These are phyloP conservation scores for Sorghum bicolor DNA, from an alignment of 176 grass and related monocot genomes.

Conservation along the genomic window DNA sequence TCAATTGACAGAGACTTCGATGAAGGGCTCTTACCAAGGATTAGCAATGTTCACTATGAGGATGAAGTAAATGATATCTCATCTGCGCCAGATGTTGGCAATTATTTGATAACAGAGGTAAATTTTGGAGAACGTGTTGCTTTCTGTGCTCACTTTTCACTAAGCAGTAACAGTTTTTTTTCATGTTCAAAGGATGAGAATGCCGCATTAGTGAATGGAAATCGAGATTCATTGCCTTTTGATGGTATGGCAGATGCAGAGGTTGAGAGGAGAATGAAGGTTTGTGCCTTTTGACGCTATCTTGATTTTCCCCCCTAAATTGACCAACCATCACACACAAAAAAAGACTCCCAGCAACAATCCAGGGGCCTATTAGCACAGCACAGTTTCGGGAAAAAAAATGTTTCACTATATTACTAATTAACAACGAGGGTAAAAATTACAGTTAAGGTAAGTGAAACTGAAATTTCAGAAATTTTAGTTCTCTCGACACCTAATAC, in stretches of 20 bases:
- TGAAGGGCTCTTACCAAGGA: constrained; percentile 70
- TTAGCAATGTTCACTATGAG: constrained; percentile 66
- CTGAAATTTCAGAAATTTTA: not conserved
- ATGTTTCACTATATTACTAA: not conserved
- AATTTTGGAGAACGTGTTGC: constrained; percentile 8
- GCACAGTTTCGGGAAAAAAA: not conserved
- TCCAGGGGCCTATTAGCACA: not conserved
- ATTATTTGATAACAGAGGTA: constrained; percentile 92
- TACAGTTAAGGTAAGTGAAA: not conserved
- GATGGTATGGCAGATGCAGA: constrained; percentile 88
- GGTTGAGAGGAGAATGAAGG: constrained; percentile 86
- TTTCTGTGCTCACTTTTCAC: constrained; percentile 16
- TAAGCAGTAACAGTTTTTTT: constrained; percentile 43
- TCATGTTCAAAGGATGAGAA: constrained; percentile 59
- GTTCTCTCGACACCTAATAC: not conserved
- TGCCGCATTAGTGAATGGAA: constrained; percentile 45
- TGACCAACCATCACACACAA: not conserved
- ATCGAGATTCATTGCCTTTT: constrained; percentile 51
- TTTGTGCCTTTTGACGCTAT: constrained; percentile 32
- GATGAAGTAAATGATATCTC: constrained; percentile 78
- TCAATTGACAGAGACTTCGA: constrained; percentile 80
- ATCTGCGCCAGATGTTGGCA: constrained; percentile 86
- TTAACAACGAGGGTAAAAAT: not conserved
- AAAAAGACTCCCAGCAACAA: not conserved
- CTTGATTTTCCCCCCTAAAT: not conserved